A percentile compares a stretch with the other conserved stretches of the same genome.
Evolutionary conservation across 1,284 basidiomycete species (phyloP).

Genomic region (Cutaneotrichosporon mucoides): DNA sequence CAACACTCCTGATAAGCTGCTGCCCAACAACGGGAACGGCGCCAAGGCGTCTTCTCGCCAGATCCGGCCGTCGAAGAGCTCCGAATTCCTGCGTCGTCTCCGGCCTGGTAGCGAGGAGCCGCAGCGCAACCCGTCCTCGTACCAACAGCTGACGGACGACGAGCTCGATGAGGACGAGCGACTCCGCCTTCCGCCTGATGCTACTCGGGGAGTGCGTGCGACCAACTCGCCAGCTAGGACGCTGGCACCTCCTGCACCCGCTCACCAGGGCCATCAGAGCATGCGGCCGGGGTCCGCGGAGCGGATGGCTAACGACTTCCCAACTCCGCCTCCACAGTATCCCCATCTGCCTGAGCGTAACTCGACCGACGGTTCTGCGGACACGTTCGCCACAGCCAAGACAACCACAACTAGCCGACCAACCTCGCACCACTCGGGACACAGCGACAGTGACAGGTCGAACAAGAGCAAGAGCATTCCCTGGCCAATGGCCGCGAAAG

Average conservation of each 20-base stretch:
- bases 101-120: constrained; percentile 1
- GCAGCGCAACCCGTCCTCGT: neutral
- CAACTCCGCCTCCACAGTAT: neutral
- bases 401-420: neutral
- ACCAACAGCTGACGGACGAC: neutral
- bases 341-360: neutral
- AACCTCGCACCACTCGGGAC: neutral
- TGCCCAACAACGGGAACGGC: neutral
- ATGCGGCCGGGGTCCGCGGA: neutral
- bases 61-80: constrained; percentile 7
- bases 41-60: neutral
- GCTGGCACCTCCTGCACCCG: neutral
- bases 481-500: constrained; percentile 6
- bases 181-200: neutral
- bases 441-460: neutral
- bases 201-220: neutral
- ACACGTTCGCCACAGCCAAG: constrained; percentile 6
- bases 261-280: too few species aligned
- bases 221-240: neutral
- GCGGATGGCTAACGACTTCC: neutral
- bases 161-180: constrained; percentile 12
- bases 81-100: constrained; percentile 11
- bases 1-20: constrained; percentile 1
- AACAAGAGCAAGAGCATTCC: neutral
- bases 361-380: neutral